Percentiles rank a stretch among this genome's conserved stretches.
phyloP scores from a whole-genome alignment of 2,329 filamentous ascomycete genomes.

The Aspergillus sp. region DNA sequence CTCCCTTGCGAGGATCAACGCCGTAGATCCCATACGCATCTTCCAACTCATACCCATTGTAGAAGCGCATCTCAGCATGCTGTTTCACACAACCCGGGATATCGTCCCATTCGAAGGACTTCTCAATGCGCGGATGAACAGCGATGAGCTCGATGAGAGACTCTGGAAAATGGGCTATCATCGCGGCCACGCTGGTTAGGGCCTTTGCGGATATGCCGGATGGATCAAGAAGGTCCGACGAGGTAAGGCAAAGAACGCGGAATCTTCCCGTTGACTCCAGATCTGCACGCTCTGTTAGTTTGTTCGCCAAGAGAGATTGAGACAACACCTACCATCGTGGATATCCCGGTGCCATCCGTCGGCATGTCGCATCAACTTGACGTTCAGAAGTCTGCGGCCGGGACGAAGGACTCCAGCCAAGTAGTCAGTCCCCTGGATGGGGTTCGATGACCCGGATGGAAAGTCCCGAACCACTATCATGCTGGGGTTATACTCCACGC shows the following conservation, averaged over 20 bases:
- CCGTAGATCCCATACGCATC: conserved; percentile 35
- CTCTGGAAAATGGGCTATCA: conserved; percentile 20
- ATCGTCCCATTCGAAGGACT: conserved; percentile 29
- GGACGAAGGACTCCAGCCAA: conserved; percentile 31
- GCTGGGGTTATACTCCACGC: conserved; percentile 33
- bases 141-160: conserved; percentile 30
- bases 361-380: conserved; percentile 30
- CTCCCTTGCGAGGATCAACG: conserved; percentile 25
- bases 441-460: conserved; percentile 16
- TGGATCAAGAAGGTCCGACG: conserved; percentile 28
- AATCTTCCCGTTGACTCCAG: conserved; percentile 33
- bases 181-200: conserved; percentile 6
- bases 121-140: conserved; percentile 24
- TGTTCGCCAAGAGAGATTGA: background rate
- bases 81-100: conserved; percentile 27
- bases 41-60: conserved; percentile 27
- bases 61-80: conserved; percentile 32
- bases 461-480: conserved; percentile 19
- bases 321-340: conserved; percentile 29
- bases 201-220: conserved; percentile 20
- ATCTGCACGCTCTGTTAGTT: conserved; percentile 16
- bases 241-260: conserved; percentile 31
- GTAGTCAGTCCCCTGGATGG: conserved; percentile 21
- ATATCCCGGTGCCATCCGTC: conserved; percentile 32
- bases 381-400: conserved; percentile 33